phyloP scores from a whole-genome alignment of 2,329 filamentous ascomycete species.

The Colletotrichum sojae region DNA sequence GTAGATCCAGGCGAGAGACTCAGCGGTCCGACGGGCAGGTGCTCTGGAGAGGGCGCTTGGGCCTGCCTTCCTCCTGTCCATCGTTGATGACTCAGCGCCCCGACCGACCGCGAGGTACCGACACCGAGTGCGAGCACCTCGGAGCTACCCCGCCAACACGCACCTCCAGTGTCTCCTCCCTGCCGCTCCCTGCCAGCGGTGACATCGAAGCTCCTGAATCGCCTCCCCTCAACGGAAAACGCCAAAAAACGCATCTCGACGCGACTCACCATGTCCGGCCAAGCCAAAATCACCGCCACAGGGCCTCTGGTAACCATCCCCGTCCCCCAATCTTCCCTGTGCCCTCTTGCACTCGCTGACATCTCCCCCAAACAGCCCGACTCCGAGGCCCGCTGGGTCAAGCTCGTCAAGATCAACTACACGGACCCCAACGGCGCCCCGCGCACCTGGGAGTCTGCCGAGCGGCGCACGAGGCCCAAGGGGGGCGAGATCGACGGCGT shows the following conservation, averaged over 20 bases:
- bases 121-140: neutral
- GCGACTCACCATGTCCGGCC: conserved; percentile 6
- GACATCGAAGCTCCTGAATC: neutral
- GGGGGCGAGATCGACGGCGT: conserved; percentile 78
- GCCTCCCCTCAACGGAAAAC: neutral
- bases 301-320: conserved; percentile 58
- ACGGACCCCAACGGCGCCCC: conserved; percentile 71
- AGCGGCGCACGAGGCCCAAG: conserved; percentile 77
- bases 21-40: too few relatives aligned
- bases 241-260: neutral
- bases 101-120: neutral
- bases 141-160: conserved; percentile 17
- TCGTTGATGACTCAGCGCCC: neutral
- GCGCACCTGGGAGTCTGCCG: conserved; percentile 80
- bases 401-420: conserved; percentile 74
- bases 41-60: too few relatives aligned
- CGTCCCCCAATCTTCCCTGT: too few relatives aligned
- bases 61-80: neutral
- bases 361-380: conserved; percentile 55
- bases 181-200: too few relatives aligned
- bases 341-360: too few relatives aligned
- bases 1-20: too few relatives aligned
- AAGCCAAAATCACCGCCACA: conserved; percentile 57
- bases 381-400: conserved; percentile 71
- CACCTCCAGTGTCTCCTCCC: too few relatives aligned